Evolutionary conservation across 352 stramenopile genomes (phyloP).

Genomic region (Pythium sp.): DNA sequence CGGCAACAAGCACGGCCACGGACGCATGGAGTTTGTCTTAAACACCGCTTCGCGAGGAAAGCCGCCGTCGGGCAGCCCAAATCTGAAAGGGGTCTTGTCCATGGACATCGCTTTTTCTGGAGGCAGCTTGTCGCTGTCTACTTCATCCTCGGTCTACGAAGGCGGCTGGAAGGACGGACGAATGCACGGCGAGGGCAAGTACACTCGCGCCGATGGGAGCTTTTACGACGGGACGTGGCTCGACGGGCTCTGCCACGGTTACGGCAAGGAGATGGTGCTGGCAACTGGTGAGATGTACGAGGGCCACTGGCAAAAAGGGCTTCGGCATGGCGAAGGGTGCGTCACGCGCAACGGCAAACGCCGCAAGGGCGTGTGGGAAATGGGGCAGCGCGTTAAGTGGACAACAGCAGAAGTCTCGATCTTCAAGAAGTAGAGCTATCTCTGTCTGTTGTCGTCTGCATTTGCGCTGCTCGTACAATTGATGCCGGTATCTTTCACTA

Average conservation of each 20-base stretch:
- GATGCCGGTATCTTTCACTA: background rate
- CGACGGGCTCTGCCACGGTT: constrained; percentile 52
- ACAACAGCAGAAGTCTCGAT: constrained; percentile 52
- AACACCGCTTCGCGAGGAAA: background rate
- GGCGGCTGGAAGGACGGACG: constrained; percentile 58
- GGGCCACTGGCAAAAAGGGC: constrained; percentile 50
- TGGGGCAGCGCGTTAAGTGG: constrained; percentile 59
- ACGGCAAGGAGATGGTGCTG: constrained; percentile 49
- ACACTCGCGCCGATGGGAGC: constrained; percentile 48
- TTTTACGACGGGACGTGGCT: constrained; percentile 71
- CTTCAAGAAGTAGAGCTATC: constrained; percentile 23
- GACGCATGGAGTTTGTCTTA: constrained; percentile 60
- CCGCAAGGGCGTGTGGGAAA: constrained; percentile 58
- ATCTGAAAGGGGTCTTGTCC: constrained; percentile 11
- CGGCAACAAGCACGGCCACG: constrained; percentile 48
- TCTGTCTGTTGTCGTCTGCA: background rate
- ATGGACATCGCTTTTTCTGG: background rate
- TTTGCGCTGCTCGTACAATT: background rate
- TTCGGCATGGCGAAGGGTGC: constrained; percentile 54
- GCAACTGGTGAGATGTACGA: constrained; percentile 52
- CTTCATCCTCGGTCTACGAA: constrained; percentile 35
- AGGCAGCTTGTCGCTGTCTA: background rate
- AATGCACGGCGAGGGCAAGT: constrained; percentile 71
- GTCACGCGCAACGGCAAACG: constrained; percentile 41
- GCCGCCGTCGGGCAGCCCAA: background rate